Conservation (phyloP, 164 flowering plant species). For the Magnolia changhungtana region DNA sequence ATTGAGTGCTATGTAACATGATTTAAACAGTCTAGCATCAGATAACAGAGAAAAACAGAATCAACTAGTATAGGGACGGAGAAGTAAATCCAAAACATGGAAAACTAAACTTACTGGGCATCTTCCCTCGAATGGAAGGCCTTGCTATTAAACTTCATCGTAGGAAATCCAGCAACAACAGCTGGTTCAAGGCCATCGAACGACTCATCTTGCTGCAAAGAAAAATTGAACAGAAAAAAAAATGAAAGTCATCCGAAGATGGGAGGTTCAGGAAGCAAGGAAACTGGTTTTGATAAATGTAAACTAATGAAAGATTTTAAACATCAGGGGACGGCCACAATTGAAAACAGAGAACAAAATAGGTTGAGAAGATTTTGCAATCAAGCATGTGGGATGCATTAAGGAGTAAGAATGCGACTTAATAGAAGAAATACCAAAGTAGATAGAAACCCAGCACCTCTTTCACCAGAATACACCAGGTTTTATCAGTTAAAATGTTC, state of each 20-base stretch:
- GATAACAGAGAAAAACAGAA: too few species aligned
- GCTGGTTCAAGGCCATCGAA: slow-evolving; percentile 54
- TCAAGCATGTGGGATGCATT: too few species aligned
- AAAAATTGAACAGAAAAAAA: background rate
- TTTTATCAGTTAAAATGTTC: too few species aligned
- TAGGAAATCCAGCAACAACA: slow-evolving; percentile 63
- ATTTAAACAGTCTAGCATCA: too few species aligned
- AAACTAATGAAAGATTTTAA: background rate
- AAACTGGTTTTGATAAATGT: background rate
- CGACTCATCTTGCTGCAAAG: slow-evolving; percentile 30
- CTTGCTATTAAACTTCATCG: slow-evolving; percentile 51
- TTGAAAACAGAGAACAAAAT: too few species aligned
- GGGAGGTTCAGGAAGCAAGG: background rate
- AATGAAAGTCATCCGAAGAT: background rate
- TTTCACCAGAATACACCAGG: too few species aligned
- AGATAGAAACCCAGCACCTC: too few species aligned
- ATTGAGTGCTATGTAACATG: too few species aligned
- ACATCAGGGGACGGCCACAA: background rate
- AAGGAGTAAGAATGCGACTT: too few species aligned
- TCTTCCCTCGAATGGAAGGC: slow-evolving; percentile 58
- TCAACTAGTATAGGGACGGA: background rate
- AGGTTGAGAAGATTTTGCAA: too few species aligned
- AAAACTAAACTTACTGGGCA: slow-evolving; percentile 52
- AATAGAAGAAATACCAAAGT: too few species aligned
- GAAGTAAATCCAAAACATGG: background rate